A percentile compares a stretch with the other conserved stretches of the same genome.
Evolutionary conservation across 257 asterid species (phyloP).

Genomic region (Rauvolfia tetraphylla): DNA sequence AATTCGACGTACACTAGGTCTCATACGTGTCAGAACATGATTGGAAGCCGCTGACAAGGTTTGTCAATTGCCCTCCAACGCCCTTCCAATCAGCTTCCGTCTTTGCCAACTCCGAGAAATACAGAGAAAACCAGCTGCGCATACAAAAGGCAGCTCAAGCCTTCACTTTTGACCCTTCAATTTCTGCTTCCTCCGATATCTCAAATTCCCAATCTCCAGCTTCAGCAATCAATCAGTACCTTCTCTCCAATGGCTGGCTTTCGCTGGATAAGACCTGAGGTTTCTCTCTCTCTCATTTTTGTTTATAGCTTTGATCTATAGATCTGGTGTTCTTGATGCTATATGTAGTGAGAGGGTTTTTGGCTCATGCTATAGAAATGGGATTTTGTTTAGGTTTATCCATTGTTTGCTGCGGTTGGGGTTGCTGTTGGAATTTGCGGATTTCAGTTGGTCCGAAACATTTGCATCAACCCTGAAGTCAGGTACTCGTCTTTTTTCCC

Average conservation of each 20-base stretch:
- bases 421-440: constrained; percentile 78
- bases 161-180: neutral
- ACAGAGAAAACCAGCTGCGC: neutral
- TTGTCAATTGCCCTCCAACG: neutral
- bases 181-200: neutral
- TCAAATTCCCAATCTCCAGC: neutral
- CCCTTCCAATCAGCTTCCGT: neutral
- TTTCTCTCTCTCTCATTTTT: constrained; percentile 8
- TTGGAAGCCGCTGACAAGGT: neutral
- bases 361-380: neutral
- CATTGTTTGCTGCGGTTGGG: constrained; percentile 83
- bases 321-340: neutral
- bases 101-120: neutral
- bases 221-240: neutral
- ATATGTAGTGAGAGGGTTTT: neutral
- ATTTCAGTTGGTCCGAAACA: constrained; percentile 57
- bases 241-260: constrained; percentile 14
- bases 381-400: constrained; percentile 50
- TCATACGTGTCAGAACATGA: neutral
- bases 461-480: constrained; percentile 86
- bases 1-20: neutral
- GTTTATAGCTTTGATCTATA: neutral
- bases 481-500: constrained; percentile 35
- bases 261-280: constrained; percentile 98
- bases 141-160: neutral